A percentile compares a stretch with the other conserved stretches of the same genome.
Conservation (phyloP, 768 basidiomycete species). For the Exidia glandulosa region DNA sequence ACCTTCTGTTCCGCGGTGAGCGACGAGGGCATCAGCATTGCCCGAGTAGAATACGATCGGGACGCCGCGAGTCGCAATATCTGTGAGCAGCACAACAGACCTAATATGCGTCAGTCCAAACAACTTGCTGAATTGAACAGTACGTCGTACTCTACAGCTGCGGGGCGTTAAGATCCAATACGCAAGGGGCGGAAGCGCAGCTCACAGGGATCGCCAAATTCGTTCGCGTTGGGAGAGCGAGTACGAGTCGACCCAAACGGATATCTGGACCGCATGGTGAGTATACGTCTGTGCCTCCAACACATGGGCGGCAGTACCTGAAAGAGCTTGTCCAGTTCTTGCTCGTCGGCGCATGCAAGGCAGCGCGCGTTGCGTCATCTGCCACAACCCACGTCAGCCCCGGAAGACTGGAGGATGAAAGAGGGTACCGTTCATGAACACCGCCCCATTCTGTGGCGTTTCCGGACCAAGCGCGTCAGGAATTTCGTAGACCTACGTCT, state of each 20-base stretch:
- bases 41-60: background rate
- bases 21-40: constrained; percentile 1
- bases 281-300: constrained; percentile 8
- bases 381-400: background rate
- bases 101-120: no score
- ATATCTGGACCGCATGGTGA: background rate
- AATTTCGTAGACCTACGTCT: constrained; percentile 1
- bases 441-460: constrained; percentile 34
- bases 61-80: background rate
- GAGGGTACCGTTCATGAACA: constrained; percentile 52
- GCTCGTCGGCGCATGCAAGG: constrained; percentile 59
- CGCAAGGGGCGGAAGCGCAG: background rate
- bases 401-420: background rate
- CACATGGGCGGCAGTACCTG: constrained; percentile 25
- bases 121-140: no score
- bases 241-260: background rate
- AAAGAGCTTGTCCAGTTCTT: constrained; percentile 30
- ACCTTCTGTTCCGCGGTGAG: constrained; percentile 1
- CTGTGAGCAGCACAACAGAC: background rate
- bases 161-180: background rate
- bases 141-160: background rate
- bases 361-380: constrained; percentile 47
- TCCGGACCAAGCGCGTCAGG: constrained; percentile 31
- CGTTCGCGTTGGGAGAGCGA: background rate
- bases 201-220: constrained; percentile 24